A percentile compares a stretch with the other conserved stretches of the same genome.
phyloP scores from a whole-genome alignment of 371 early-diverging fungal genomes.

The Furculomyces boomerangus region DNA sequence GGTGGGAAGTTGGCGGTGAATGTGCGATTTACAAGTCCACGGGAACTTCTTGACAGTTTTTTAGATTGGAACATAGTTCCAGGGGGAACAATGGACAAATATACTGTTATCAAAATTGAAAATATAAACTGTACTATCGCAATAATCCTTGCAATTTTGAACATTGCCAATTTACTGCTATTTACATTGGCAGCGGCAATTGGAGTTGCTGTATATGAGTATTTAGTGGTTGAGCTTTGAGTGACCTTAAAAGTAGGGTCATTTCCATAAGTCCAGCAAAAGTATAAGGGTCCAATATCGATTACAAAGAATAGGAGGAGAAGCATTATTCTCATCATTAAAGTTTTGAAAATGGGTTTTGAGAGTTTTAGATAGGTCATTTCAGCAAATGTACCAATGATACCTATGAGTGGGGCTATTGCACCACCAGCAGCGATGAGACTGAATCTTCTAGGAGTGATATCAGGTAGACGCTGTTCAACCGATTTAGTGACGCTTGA shows the following conservation, averaged over 20 bases:
- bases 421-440: constrained; percentile 60
- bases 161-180: constrained; percentile 23
- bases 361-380: constrained; percentile 44
- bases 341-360: constrained; percentile 35
- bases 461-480: constrained; percentile 17
- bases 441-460: constrained; percentile 29
- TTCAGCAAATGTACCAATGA: constrained; percentile 48
- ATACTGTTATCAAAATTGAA: constrained; percentile 42
- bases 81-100: constrained; percentile 47
- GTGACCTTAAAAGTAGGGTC: constrained; percentile 15
- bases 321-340: constrained; percentile 37
- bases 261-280: constrained; percentile 27
- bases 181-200: constrained; percentile 9
- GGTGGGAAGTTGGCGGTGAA: constrained; percentile 70
- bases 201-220: not conserved
- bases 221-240: not conserved
- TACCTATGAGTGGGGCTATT: constrained; percentile 43
- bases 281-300: constrained; percentile 48
- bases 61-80: constrained; percentile 38
- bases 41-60: constrained; percentile 24
- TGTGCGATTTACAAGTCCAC: constrained; percentile 37
- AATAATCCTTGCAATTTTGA: constrained; percentile 35
- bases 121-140: constrained; percentile 43
- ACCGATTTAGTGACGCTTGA: constrained; percentile 14
- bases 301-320: constrained; percentile 39